Evolutionary conservation across 352 stramenopile genomes (phyloP).

Genomic region (Globisporangium abappressorium): DNA sequence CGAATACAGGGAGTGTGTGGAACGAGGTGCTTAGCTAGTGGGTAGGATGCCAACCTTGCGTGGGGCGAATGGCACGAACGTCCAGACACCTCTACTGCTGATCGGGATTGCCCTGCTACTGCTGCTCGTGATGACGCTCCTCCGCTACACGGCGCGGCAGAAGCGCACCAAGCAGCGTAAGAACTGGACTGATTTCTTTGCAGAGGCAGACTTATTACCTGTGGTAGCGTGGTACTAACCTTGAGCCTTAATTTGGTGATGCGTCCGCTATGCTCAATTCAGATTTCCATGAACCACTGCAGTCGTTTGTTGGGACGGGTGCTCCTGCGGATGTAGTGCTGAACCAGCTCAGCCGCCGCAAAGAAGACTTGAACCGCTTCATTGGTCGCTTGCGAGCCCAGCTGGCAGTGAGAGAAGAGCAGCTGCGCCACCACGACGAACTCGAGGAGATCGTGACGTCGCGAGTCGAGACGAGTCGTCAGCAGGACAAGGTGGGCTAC

Average conservation of each 20-base stretch:
- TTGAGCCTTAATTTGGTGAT: not conserved
- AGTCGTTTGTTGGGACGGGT: slow-evolving; percentile 22
- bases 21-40: not conserved
- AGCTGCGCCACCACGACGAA: slow-evolving; percentile 58
- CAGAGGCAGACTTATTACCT: not conserved
- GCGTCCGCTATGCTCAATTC: not conserved
- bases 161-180: slow-evolving; percentile 20
- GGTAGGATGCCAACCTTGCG: slow-evolving; percentile 18
- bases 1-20: not conserved
- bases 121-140: slow-evolving; percentile 34
- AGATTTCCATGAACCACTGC: slow-evolving; percentile 48
- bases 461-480: slow-evolving; percentile 42
- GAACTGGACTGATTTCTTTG: not conserved
- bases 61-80: slow-evolving; percentile 10
- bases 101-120: slow-evolving; percentile 36
- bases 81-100: slow-evolving; percentile 35
- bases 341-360: slow-evolving; percentile 52
- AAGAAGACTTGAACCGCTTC: slow-evolving; percentile 58
- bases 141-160: slow-evolving; percentile 33
- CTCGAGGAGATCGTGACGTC: slow-evolving; percentile 66
- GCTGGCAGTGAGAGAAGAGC: slow-evolving; percentile 46
- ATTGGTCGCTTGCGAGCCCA: slow-evolving; percentile 50
- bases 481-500: slow-evolving; percentile 37
- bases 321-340: slow-evolving; percentile 28
- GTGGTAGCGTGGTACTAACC: not conserved